Evolutionary conservation across 208 protist genomes (phyloP).

Genomic region (Balamuthia mandrillaris): DNA sequence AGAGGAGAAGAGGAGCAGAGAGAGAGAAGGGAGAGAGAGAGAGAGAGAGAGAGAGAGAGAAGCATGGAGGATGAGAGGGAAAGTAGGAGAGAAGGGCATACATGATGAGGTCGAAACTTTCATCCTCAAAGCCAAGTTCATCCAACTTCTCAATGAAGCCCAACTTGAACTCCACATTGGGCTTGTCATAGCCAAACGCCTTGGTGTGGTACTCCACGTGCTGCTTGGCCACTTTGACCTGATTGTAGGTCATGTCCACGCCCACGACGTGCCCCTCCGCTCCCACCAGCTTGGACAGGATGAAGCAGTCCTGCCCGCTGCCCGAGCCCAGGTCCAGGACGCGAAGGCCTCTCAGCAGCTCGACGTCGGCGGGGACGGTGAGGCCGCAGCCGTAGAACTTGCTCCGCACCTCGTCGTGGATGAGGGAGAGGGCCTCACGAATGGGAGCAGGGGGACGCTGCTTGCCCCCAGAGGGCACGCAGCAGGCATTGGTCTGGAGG

Average conservation of each 20-base stretch:
- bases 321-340: too few relatives aligned
- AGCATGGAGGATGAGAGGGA: not conserved
- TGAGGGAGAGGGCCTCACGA: too few relatives aligned
- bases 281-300: not conserved
- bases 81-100: not conserved
- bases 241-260: conserved; percentile 71
- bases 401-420: too few relatives aligned
- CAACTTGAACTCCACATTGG: conserved; percentile 65
- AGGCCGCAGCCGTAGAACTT: too few relatives aligned
- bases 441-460: too few relatives aligned
- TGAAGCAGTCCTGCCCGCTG: too few relatives aligned
- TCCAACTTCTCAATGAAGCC: conserved; percentile 72
- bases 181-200: conserved; percentile 55
- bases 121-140: conserved; percentile 34
- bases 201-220: conserved; percentile 50
- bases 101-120: conserved; percentile 62
- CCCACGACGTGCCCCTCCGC: conserved; percentile 45
- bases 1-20: not conserved
- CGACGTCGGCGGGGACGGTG: too few relatives aligned
- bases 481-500: too few relatives aligned
- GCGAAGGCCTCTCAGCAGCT: too few relatives aligned
- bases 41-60: not conserved
- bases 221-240: conserved; percentile 55
- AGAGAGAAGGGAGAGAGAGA: not conserved
- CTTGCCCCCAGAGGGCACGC: too few relatives aligned